Base-by-base conservation (phyloP, 116 monocot species). In the Posidonia oceanica region DNA sequence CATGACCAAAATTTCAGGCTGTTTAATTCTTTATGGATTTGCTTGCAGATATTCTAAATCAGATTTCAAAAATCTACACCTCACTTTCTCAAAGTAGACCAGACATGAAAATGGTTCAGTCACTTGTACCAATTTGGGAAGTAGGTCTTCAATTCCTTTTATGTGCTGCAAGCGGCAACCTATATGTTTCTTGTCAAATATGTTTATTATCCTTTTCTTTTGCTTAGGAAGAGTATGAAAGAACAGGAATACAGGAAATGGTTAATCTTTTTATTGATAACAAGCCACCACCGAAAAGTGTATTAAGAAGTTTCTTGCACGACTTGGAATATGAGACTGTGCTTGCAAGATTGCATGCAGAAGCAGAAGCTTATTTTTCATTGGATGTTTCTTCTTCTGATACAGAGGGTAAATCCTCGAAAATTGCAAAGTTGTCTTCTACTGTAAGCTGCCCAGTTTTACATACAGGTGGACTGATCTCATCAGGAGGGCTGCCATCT, bases 81-180 rank as follows among this genome's bases (percentile, higher is more conserved):
- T 86, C 97, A 70, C 79, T 97, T 74, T 97, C 97, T 73, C 93
- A 97, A 75, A 75, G 81, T 75, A 70, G 71, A 18, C 68, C 82
- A 3, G 87, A 83, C 36, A 68, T 75, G 42, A 97, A 86, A 80
- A 89, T 97, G 93, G 97, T 97, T 83, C 93, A 89, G 71, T 97
- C 97, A 48, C 90, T 97, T 22, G 36, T 97, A 61, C 83, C 87
- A 69, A 92, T 97, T 75, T 97, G 97, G 97, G 93, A 92, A 87
- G 97, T 91, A 0, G 59, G 77, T 81, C 74, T 10, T 65, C 11
- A 36, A 8, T n/a, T 65, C 16, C n/a, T 22, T 60, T 29, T 65
- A 41, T 41, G 13, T 65, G 39, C 41, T 65, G 18, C 41, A 41
- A 42, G 14, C 42, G 39, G 65, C 14, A 18, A n/a, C 14, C 11